Base-by-base conservation (phyloP, 2,329 filamentous ascomycete genomes). In the Colletotrichum tropicicola region DNA sequence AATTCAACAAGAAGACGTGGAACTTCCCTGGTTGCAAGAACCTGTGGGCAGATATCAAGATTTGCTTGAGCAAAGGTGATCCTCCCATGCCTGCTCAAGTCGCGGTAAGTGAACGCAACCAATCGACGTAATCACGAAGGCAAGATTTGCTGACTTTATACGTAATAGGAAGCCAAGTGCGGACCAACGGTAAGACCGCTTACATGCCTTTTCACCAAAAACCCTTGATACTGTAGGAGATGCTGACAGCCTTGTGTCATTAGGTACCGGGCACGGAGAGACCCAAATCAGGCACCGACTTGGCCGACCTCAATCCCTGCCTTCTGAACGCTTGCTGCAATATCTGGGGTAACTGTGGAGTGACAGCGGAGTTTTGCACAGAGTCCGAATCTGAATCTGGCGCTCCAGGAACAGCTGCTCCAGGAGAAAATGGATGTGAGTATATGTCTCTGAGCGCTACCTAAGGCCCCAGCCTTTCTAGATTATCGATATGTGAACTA, bases 1-100 rank as follows among this genome's bases (percentile, higher is more conserved):
- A 65, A 1, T 78, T 74, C 56, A 84, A 84, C 67, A 75, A 70
- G 17, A 35, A 58, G 6, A 82, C 80, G 5, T 84, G 81, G 80
- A 68, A 64, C 21, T 58, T 43, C 43, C 27, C 10, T n/a, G 55
- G 55, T 28, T 58, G 55, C 43, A 32, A 21, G n/a, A 5, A 25
- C 5, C 30, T 58, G 6, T 23, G 27, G 13, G 9, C 27, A 9
- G 8, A 7, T 4, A 12, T 37, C 27, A 49, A 35, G n/a, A 51
- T 58, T 5, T 58, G 55, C 32, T n/a, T 58, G 15, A 56, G 53
- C 23, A 35, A 30, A 5, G 53, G 53, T 13, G 28, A 15, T 21
- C 21, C 53, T 4, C 53, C 53, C 15, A 30, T 56, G 37, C 53
- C 53, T 12, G 53, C 37, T 9, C 13, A 23, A 13, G 44, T 56